phyloP scores from a whole-genome alignment of 306 rosid species.

The Cicer bijugum region DNA sequence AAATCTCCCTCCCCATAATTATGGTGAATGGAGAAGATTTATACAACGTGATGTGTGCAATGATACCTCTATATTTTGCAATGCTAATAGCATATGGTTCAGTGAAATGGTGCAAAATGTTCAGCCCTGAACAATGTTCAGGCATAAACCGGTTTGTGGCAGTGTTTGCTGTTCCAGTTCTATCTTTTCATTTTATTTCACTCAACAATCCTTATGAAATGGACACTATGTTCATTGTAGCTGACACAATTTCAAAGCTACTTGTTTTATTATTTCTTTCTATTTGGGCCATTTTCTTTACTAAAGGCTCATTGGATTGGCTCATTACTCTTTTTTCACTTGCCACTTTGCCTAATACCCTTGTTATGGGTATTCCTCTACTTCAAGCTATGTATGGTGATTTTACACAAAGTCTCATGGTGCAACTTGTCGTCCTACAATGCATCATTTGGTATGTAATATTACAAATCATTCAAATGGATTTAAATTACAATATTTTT shows the following conservation, averaged over 20 bases:
- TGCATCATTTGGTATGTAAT: slow-evolving; percentile 70
- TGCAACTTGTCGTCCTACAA: slow-evolving; percentile 86
- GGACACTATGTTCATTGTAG: slow-evolving; percentile 73
- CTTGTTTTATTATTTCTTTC: slow-evolving; percentile 56
- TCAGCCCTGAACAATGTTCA: slow-evolving; percentile 77
- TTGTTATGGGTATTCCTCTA: slow-evolving; percentile 88
- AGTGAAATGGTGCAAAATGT: slow-evolving; percentile 90
- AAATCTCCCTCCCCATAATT: neutral
- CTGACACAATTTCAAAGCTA: slow-evolving; percentile 72
- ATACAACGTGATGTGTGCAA: slow-evolving; percentile 91
- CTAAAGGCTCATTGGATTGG: slow-evolving; percentile 74
- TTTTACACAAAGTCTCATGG: slow-evolving; percentile 72
- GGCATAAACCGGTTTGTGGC: slow-evolving; percentile 97
- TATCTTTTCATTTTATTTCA: slow-evolving; percentile 88
- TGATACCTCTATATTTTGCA: slow-evolving; percentile 86
- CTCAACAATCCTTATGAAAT: slow-evolving; percentile 74
- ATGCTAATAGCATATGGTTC: slow-evolving; percentile 88
- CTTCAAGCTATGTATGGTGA: slow-evolving; percentile 93
- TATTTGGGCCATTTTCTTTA: slow-evolving; percentile 57
- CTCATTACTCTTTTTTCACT: slow-evolving; percentile 82
- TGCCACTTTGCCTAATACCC: slow-evolving; percentile 78
- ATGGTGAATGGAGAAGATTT: slow-evolving; percentile 76
- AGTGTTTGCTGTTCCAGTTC: slow-evolving; percentile 79
- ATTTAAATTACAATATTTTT: no score
- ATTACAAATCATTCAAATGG: neutral